Conservation (phyloP, 768 basidiomycete species). For the Boletus sensibilis region DNA sequence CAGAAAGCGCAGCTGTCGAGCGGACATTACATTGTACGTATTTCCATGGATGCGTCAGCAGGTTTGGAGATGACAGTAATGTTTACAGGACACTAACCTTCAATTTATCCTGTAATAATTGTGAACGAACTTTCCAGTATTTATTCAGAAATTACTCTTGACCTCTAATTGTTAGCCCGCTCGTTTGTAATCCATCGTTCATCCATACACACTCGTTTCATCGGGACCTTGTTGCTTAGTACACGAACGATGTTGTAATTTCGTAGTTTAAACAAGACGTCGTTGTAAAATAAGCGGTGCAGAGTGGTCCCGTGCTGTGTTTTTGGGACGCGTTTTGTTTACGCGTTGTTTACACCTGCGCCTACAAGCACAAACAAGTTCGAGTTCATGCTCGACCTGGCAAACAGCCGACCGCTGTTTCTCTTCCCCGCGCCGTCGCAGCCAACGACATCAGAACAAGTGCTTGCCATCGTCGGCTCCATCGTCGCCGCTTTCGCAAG, state of each 20-base stretch:
- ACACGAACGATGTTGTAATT: conserved; percentile 6
- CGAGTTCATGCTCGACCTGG: conserved; percentile 21
- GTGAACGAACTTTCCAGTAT: background rate
- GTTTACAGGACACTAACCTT: conserved; percentile 26
- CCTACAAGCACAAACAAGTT: conserved; percentile 37
- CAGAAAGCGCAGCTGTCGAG: conserved; percentile 75
- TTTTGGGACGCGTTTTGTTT: conserved; percentile 28
- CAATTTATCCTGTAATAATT: conserved; percentile 31
- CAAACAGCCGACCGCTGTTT: conserved; percentile 7
- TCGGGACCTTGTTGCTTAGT: background rate
- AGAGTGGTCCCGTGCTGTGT: conserved; percentile 20
- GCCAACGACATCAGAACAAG: conserved; percentile 19
- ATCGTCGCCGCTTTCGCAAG: conserved; percentile 17
- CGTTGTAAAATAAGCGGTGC: background rate
- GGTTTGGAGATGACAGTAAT: background rate
- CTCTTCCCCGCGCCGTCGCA: conserved; percentile 20
- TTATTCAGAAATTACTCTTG: conserved; percentile 2
- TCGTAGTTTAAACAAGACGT: background rate
- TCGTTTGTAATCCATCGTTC: background rate
- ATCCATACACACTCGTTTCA: background rate
- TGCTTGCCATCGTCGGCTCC: conserved; percentile 22
- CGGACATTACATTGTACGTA: conserved; percentile 61
- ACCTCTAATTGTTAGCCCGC: background rate
- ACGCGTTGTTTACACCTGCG: conserved; percentile 28
- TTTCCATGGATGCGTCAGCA: background rate